These are phyloP conservation scores for Corynascus novoguineensis DNA, from an alignment of 495 filamentous ascomycete genomes.

Conservation along the genomic window DNA sequence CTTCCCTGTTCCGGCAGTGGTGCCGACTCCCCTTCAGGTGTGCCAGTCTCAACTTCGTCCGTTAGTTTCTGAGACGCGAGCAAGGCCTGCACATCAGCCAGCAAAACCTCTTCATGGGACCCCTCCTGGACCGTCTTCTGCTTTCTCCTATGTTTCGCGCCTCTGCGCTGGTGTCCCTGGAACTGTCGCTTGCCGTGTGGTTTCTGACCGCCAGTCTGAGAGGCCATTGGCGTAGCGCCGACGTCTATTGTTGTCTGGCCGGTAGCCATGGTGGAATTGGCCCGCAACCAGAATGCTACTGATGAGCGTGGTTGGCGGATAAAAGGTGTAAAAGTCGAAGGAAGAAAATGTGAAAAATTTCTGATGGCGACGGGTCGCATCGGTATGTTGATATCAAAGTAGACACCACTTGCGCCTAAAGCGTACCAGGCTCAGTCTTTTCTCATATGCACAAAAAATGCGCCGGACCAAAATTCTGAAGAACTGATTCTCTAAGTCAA, in stretches of 20 bases:
- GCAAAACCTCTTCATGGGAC: constrained; percentile 67
- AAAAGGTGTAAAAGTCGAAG: background rate
- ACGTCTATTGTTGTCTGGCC: constrained; percentile 4
- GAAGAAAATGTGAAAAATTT: constrained; percentile 13
- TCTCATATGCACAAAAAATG: background rate
- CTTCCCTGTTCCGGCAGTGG: constrained; percentile 59
- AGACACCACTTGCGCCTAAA: background rate
- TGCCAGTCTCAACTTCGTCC: constrained; percentile 26
- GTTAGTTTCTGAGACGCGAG: constrained; percentile 48
- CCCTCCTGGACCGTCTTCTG: constrained; percentile 30
- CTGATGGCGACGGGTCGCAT: constrained; percentile 14
- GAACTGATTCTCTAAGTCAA: background rate
- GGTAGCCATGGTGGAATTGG: constrained; percentile 11
- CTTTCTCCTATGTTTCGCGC: constrained; percentile 21
- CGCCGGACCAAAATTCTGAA: background rate
- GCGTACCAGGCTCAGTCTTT: background rate
- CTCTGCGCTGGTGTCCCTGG: constrained; percentile 14
- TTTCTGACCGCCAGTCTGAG: constrained; percentile 7
- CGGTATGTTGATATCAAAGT: background rate
- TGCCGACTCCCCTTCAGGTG: constrained; percentile 21
- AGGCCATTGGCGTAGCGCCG: background rate
- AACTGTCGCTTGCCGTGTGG: constrained; percentile 16
- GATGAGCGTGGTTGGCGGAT: constrained; percentile 3
- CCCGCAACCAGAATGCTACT: background rate
- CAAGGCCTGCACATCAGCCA: constrained; percentile 61